Conservation (phyloP, 106 monocot species). For the Ottelia alismoides region DNA sequence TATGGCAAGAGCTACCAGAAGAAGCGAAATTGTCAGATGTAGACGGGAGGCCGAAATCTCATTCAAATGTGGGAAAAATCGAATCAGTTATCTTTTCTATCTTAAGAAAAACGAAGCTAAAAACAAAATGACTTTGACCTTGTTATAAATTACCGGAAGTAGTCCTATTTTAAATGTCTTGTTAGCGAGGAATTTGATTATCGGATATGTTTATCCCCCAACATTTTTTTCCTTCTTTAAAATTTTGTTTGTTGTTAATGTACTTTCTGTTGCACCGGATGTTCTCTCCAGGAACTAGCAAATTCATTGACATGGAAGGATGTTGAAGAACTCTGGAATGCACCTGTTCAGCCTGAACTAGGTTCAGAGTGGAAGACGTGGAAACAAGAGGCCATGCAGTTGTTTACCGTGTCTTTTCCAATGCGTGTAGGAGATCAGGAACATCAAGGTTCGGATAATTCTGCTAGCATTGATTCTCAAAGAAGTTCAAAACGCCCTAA, state of each 20-base stretch:
- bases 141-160: neutral
- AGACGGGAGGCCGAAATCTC: no score
- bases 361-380: constrained; percentile 76
- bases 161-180: neutral
- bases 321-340: constrained; percentile 59
- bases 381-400: constrained; percentile 83
- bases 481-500: constrained; percentile 55
- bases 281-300: constrained; percentile 72
- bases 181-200: neutral
- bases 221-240: neutral
- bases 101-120: neutral
- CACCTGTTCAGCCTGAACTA: constrained; percentile 57
- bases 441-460: constrained; percentile 14
- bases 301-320: constrained; percentile 58
- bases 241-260: no score
- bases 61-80: no score
- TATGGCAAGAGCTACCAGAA: no score
- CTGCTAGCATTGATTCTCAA: constrained; percentile 19
- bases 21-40: no score
- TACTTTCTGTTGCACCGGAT: no score
- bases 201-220: no score
- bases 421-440: constrained; percentile 13
- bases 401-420: constrained; percentile 32
- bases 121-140: neutral
- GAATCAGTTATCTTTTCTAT: neutral